Conservation (phyloP, 257 asterid genomes). For the Galeopsis tetrahit region DNA sequence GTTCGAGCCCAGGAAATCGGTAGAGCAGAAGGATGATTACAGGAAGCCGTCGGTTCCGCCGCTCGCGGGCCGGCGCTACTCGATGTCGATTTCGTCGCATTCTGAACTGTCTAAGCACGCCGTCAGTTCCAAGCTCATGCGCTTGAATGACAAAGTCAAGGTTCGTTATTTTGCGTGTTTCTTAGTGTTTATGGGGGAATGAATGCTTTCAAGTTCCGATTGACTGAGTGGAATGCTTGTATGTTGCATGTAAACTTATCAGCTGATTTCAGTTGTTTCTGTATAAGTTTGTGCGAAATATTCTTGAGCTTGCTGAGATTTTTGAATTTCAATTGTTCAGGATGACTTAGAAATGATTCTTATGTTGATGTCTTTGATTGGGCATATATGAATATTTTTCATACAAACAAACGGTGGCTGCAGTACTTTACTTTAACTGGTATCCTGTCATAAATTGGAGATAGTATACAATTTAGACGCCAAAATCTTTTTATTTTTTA, state of each 20-base stretch:
- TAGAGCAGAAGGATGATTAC: slow-evolving; percentile 60
- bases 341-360: slow-evolving; percentile 23
- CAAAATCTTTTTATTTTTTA: background rate
- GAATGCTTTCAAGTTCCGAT: background rate
- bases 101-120: slow-evolving; percentile 67
- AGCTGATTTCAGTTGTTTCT: slow-evolving; percentile 29
- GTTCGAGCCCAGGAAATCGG: slow-evolving; percentile 77
- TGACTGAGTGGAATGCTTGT: slow-evolving; percentile 15
- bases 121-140: slow-evolving; percentile 63
- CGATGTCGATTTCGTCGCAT: slow-evolving; percentile 69
- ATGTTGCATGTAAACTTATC: slow-evolving; percentile 1
- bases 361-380: slow-evolving; percentile 15
- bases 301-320: slow-evolving; percentile 19
- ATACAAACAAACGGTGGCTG: slow-evolving; percentile 6
- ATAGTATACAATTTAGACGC: slow-evolving; percentile 13
- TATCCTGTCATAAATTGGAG: slow-evolving; percentile 16
- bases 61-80: slow-evolving; percentile 68
- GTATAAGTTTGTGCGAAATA: slow-evolving; percentile 9
- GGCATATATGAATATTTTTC: slow-evolving; percentile 6
- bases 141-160: slow-evolving; percentile 83
- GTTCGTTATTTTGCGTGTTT: slow-evolving; percentile 35
- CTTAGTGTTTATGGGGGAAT: slow-evolving; percentile 11
- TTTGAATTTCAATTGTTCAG: slow-evolving; percentile 9
- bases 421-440: slow-evolving; percentile 19
- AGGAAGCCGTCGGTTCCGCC: slow-evolving; percentile 51